Evolutionary conservation across 495 filamentous ascomycete species (phyloP).

Genomic region (Podospora anserina): DNA sequence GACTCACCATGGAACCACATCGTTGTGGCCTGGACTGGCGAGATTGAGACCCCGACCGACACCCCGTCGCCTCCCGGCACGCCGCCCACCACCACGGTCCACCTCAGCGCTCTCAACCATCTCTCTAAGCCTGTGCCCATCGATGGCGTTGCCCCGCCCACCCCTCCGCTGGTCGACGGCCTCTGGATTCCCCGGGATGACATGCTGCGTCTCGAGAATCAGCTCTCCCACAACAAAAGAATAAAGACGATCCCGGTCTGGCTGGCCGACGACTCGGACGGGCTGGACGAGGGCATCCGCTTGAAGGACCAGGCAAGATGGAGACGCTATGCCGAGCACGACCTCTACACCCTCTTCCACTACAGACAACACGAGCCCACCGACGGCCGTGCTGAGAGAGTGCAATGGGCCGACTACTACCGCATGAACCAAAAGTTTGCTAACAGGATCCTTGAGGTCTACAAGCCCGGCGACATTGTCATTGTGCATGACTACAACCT

Average conservation of each 20-base stretch:
- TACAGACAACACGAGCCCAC: constrained; percentile 88
- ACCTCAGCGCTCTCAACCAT: constrained; percentile 49
- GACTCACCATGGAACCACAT: constrained; percentile 79
- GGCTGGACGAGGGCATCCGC: constrained; percentile 58
- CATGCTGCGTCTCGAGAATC: constrained; percentile 62
- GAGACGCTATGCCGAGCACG: constrained; percentile 84
- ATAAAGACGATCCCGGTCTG: constrained; percentile 76
- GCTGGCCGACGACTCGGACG: constrained; percentile 69
- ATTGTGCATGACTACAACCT: constrained; percentile 92
- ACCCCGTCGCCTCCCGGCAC: constrained; percentile 38
- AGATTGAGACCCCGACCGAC: constrained; percentile 61
- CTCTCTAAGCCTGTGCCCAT: constrained; percentile 70
- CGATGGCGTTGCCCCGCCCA: constrained; percentile 53
- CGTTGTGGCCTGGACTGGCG: constrained; percentile 88
- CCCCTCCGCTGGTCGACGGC: constrained; percentile 58
- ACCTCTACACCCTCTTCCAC: constrained; percentile 85
- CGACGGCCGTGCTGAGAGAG: constrained; percentile 74
- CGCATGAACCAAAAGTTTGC: constrained; percentile 85
- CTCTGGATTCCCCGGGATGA: constrained; percentile 63
- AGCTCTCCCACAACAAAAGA: constrained; percentile 62
- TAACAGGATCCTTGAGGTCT: constrained; percentile 76
- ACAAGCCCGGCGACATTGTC: constrained; percentile 86
- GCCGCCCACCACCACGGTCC: constrained; percentile 42
- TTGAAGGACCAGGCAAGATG: constrained; percentile 76
- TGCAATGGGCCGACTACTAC: constrained; percentile 85